Evolutionary conservation across 2,329 filamentous ascomycete genomes (phyloP).

Genomic region (Aspergillus vadensis): DNA sequence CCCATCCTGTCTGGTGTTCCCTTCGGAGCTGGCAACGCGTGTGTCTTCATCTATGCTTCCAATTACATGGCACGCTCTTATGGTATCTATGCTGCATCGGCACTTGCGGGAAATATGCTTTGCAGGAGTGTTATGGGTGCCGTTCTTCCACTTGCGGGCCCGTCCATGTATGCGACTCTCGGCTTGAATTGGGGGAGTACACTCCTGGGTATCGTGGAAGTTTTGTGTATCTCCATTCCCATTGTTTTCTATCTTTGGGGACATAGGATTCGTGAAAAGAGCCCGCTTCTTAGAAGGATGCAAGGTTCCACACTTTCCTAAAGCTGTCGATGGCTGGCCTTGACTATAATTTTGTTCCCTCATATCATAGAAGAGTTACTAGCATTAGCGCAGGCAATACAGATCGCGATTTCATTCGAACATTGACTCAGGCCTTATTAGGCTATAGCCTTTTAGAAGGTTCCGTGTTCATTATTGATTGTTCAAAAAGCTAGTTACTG

Average conservation of each 20-base stretch:
- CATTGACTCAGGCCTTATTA: no score
- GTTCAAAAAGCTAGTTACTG: no score
- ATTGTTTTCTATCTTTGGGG: slow-evolving; percentile 69
- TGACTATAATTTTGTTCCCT: no score
- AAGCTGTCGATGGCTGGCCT: no score
- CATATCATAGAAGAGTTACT: no score
- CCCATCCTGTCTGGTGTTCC: slow-evolving; percentile 77
- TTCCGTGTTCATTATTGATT: no score
- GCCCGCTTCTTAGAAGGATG: slow-evolving; percentile 48
- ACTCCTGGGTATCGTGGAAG: slow-evolving; percentile 69
- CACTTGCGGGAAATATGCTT: slow-evolving; percentile 74
- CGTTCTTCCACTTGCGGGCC: slow-evolving; percentile 70
- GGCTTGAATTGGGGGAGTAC: slow-evolving; percentile 77
- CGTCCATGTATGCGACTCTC: slow-evolving; percentile 67
- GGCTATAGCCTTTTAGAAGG: no score
- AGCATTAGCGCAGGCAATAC: no score
- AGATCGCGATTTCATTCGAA: no score
- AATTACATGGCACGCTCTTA: slow-evolving; percentile 79
- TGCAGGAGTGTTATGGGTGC: slow-evolving; percentile 65
- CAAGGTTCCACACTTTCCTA: neutral
- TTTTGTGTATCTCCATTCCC: slow-evolving; percentile 72
- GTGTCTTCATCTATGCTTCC: slow-evolving; percentile 75
- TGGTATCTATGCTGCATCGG: slow-evolving; percentile 75
- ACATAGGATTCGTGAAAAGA: slow-evolving; percentile 55
- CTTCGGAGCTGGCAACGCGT: slow-evolving; percentile 72